Conservation (phyloP, 73 alveolate species). For the Paramecium bursaria region DNA sequence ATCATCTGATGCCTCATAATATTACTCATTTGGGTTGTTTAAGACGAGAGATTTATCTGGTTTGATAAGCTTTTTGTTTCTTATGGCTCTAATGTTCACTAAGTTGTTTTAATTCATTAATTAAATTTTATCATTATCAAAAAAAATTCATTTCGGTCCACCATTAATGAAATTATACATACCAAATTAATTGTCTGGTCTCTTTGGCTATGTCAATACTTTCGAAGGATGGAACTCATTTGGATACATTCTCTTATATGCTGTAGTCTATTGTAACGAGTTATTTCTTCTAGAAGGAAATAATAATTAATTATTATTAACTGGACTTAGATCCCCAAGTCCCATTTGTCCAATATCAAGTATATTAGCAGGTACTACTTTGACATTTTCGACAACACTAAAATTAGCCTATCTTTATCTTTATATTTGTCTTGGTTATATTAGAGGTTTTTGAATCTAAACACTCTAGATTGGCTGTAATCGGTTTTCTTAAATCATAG, state of each 20-base stretch:
- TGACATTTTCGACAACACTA: no score
- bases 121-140: slow-evolving; percentile 3
- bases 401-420: no score
- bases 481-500: no score
- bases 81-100: slow-evolving; percentile 35
- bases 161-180: slow-evolving; percentile 54
- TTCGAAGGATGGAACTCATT: slow-evolving; percentile 63
- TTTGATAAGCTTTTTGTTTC: slow-evolving; percentile 50
- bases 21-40: slow-evolving; percentile 39
- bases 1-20: slow-evolving; percentile 49
- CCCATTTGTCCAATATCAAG: slow-evolving; percentile 41
- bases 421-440: no score
- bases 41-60: background rate
- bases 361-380: slow-evolving; percentile 1
- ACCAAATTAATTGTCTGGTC: background rate
- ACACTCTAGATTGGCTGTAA: no score
- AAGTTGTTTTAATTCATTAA: slow-evolving; percentile 50
- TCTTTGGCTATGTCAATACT: slow-evolving; percentile 4
- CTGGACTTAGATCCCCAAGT: slow-evolving; percentile 53
- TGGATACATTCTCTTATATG: slow-evolving; percentile 15
- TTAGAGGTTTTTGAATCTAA: no score
- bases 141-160: slow-evolving; percentile 53
- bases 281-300: background rate
- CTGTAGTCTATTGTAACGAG: background rate
- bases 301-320: slow-evolving; percentile 41